Evolutionary conservation across 2,329 filamentous ascomycete species (phyloP).

Genomic region (Pseudogymnoascus verrucosus): DNA sequence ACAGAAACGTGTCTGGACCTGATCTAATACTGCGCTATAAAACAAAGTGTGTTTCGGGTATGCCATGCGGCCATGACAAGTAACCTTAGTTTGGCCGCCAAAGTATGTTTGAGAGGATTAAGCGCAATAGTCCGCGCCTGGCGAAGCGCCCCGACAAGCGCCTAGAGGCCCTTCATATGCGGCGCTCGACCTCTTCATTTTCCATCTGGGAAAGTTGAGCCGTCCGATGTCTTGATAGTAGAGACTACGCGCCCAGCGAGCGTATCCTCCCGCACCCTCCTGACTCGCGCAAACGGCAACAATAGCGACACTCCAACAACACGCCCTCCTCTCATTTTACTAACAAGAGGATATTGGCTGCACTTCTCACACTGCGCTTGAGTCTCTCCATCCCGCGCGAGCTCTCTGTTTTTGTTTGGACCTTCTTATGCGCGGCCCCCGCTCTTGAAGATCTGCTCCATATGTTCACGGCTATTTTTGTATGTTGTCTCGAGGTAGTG

Average conservation of each 20-base stretch:
- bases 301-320: background rate
- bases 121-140: background rate
- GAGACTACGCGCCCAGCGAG: background rate
- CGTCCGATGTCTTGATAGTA: background rate
- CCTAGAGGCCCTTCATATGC: background rate
- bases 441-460: slow-evolving; percentile 75
- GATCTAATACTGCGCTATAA: slow-evolving; percentile 7
- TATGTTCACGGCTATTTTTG: slow-evolving; percentile 86
- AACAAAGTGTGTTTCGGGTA: slow-evolving; percentile 8
- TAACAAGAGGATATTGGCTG: slow-evolving; percentile 5
- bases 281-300: background rate
- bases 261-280: background rate
- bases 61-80: slow-evolving; percentile 1
- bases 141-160: slow-evolving; percentile 5
- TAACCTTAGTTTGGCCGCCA: background rate
- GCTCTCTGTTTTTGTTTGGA: background rate
- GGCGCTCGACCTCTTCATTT: background rate
- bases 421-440: slow-evolving; percentile 23
- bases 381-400: background rate
- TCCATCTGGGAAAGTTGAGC: background rate
- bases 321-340: background rate
- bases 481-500: slow-evolving; percentile 91
- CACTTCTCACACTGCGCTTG: background rate
- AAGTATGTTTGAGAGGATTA: background rate
- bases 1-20: background rate